Evolutionary conservation across 768 basidiomycete species (phyloP).

Genomic region (Gymnopilus dilepis): DNA sequence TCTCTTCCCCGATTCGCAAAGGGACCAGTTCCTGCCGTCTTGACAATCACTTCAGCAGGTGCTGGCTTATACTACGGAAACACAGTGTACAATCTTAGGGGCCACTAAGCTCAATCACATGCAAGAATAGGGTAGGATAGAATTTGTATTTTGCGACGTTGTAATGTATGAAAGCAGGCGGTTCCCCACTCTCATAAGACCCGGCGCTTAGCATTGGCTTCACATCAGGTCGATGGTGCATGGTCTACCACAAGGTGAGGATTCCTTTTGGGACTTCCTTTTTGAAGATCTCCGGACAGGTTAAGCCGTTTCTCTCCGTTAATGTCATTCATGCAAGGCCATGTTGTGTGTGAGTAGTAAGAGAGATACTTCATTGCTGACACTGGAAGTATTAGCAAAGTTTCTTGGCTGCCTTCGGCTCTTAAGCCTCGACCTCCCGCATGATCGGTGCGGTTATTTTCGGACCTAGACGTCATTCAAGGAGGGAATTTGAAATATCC

Average conservation of each 20-base stretch:
- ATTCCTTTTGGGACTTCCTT: too few species aligned
- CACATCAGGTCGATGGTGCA: too few species aligned
- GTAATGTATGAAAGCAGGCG: neutral
- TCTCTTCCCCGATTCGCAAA: conserved; percentile 75
- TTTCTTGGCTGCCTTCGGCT: neutral
- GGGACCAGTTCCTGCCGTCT: conserved; percentile 71
- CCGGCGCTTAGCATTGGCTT: neutral
- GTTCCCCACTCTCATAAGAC: neutral
- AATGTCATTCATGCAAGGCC: too few species aligned
- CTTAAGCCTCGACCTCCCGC: neutral
- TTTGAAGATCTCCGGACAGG: too few species aligned
- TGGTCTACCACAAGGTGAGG: too few species aligned
- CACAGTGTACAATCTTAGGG: conserved; percentile 50
- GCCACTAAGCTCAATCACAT: conserved; percentile 24
- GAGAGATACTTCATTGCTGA: too few species aligned
- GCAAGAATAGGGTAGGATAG: conserved; percentile 1
- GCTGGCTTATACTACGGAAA: conserved; percentile 74
- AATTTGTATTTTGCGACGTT: neutral
- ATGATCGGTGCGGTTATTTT: conserved; percentile 1
- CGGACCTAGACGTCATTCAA: conserved; percentile 4
- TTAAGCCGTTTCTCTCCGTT: too few species aligned
- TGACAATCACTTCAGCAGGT: conserved; percentile 65
- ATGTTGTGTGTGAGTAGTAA: too few species aligned
- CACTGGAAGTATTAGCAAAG: too few species aligned
- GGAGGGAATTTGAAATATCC: conserved; percentile 3